Base-by-base conservation (phyloP, 768 basidiomycete species). In the Mycena kentingensis region DNA sequence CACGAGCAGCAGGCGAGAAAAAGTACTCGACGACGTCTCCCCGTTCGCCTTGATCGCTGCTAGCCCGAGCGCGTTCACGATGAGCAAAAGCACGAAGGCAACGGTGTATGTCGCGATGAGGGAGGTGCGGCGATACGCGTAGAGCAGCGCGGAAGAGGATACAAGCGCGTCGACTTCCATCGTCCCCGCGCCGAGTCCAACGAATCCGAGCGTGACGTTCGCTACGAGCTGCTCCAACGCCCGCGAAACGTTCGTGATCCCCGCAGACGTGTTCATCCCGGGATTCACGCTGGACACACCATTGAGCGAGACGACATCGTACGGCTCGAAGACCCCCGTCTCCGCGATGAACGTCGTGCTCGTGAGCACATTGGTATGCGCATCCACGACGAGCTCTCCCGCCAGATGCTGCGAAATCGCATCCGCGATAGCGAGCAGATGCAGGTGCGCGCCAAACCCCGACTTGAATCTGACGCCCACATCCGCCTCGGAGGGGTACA, bases 391-490 rank as follows among this genome's bases (percentile, higher is more conserved):
- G 12, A 55, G 18, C 18, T 31, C 8, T 3, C 54, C 54, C 25
- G 3, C 29, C 28, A 55, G 18, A 49, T 50, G 54, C 6, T n/a
- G 18, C 10, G 53, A 41, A 21, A 54, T 22, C 3, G 53, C 53
- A 44, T 54, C 53, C 16, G 42, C 53, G 28, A 54, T 45, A 11
- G 47, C 46, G 19, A 54, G 39, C 29, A 49, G 47, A 29, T 54
- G 47, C 26, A 38, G 18, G 22, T 43, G 39, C 8, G 46, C 47
- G 1, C 53, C 53, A 27, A 54, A 7, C 21, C 53, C 42, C 12
- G 47, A 41, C 21, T 19, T 26, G 18, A 49, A 54, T 1, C 37
- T 32, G n/a, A 43, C 39, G n/a, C 39, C 39, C 3, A 26, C 3
- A 34, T 34, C 52, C 38, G 26, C 38, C 25, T 21, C 38, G 8